Conservation (phyloP, 1,139 yeast genomes). For the Pichia sp. region DNA sequence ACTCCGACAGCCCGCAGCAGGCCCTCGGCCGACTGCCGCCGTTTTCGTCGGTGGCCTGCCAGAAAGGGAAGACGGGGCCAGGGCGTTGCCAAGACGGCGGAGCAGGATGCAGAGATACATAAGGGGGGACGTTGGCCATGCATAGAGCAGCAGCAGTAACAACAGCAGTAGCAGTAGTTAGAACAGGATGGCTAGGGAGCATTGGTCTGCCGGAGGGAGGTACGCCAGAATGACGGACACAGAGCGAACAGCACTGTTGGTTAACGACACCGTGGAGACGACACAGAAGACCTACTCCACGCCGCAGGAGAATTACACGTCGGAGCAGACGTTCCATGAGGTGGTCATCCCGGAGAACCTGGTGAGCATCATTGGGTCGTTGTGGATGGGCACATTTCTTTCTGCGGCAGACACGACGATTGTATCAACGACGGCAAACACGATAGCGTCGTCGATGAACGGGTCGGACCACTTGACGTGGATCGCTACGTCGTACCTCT, state of each 20-base stretch:
- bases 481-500: constrained; percentile 43
- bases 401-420: constrained; percentile 38
- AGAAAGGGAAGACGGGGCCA: neutral
- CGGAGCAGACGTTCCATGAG: constrained; percentile 20
- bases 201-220: neutral
- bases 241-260: constrained; percentile 14
- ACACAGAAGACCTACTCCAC: constrained; percentile 13
- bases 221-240: constrained; percentile 5
- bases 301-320: constrained; percentile 14
- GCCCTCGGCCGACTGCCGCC: neutral
- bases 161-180: no score
- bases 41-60: constrained; percentile 1
- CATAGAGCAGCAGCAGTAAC: neutral
- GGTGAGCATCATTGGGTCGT: constrained; percentile 27
- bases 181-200: neutral
- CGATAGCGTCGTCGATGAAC: constrained; percentile 37
- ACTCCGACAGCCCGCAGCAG: neutral
- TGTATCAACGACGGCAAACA: constrained; percentile 36
- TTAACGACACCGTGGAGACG: constrained; percentile 13
- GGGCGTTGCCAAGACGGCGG: neutral
- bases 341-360: constrained; percentile 26
- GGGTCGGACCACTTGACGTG: constrained; percentile 37
- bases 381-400: constrained; percentile 36
- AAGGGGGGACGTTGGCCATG: neutral
- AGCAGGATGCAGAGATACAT: neutral